phyloP scores from a whole-genome alignment of 2,329 filamentous ascomycete species.

The Aspergillus neotritici region DNA sequence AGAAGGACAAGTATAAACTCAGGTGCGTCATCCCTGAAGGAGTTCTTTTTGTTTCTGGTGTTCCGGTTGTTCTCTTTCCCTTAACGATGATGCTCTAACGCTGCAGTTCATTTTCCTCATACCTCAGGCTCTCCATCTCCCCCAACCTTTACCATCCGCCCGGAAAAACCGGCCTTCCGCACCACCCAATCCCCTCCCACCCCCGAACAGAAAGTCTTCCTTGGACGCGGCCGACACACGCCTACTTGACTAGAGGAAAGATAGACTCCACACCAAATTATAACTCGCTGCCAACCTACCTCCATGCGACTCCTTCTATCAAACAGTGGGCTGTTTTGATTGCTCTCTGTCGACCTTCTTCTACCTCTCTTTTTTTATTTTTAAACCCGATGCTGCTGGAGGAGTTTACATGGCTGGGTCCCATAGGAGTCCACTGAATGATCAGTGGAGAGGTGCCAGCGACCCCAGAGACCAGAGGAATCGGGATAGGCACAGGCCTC shows the following conservation, averaged over 20 bases:
- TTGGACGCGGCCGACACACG: conserved; percentile 25
- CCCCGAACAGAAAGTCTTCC: conserved; percentile 23
- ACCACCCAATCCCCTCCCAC: conserved; percentile 15
- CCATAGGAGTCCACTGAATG: conserved; percentile 47
- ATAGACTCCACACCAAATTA: conserved; percentile 15
- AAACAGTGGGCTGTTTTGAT: conserved; percentile 9
- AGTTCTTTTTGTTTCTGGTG: conserved; percentile 11
- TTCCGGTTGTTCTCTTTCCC: conserved; percentile 1
- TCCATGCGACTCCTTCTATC: conserved; percentile 9
- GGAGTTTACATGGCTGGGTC: conserved; percentile 46
- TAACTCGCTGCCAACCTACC: conserved; percentile 18
- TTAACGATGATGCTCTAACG: too few species aligned
- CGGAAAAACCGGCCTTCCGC: conserved; percentile 33
- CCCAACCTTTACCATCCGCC: conserved; percentile 5
- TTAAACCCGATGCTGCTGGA: conserved; percentile 39
- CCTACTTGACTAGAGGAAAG: conserved; percentile 13
- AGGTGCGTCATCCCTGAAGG: conserved; percentile 3
- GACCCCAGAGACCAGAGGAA: conserved; percentile 35
- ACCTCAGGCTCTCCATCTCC: conserved; percentile 8
- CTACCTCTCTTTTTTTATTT: conserved; percentile 4
- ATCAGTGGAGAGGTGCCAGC: conserved; percentile 45
- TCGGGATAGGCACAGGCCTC: conserved; percentile 37
- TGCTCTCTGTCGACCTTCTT: conserved; percentile 10
- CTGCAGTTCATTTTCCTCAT: conserved; percentile 11
- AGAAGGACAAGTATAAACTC: neutral